Base-by-base conservation (phyloP, 2,329 filamentous ascomycete genomes). In the Teratosphaeria zuluensis region DNA sequence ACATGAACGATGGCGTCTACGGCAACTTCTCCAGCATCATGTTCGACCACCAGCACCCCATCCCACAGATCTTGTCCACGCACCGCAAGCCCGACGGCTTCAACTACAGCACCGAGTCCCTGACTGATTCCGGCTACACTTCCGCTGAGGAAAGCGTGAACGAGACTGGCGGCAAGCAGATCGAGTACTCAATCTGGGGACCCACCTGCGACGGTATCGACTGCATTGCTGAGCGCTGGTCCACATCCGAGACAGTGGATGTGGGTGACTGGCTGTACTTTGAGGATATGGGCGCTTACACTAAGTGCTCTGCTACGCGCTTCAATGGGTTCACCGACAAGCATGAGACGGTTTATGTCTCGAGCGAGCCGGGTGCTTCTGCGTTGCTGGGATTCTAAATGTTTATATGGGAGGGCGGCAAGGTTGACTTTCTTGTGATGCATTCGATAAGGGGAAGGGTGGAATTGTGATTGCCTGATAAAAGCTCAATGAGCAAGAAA, bases 1-100 rank as follows among this genome's bases (percentile, higher is more conserved):
- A 99, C 74, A 79, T 97, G 73, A 99, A 99, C 72, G 94, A 99
- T 67, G 94, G 94, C 31, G 87, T 97, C 57, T 99, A 99, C 71
- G 94, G 94, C 69, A 97, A 97, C 78, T 97, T 99, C 72, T 95
- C 90, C 65, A 95, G 91, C 84, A 97, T 97, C 81, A 96, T 97
- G 80, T 99, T 96, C 73, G 94, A 97, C 71, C 94, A 97, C 76
- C 94, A 99, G 80, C 84, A 95, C 69, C 94, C 94, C 1, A 77
- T 88, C 53, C 90, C 92, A 58, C 89, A 88, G 75, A 83, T 97
- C 59, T 80, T 99, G 35, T 66, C 64, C 56, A 68, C 67, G 33
- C 58, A 51, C 35, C 59, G 63, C 53, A 62, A 63, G 42, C 56
- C 56, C 2, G 68, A 72, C 48, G 65, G 67, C 9, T 70, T 64